Evolutionary conservation across 306 rosid genomes (phyloP).

Genomic region (Nissolia schottii): DNA sequence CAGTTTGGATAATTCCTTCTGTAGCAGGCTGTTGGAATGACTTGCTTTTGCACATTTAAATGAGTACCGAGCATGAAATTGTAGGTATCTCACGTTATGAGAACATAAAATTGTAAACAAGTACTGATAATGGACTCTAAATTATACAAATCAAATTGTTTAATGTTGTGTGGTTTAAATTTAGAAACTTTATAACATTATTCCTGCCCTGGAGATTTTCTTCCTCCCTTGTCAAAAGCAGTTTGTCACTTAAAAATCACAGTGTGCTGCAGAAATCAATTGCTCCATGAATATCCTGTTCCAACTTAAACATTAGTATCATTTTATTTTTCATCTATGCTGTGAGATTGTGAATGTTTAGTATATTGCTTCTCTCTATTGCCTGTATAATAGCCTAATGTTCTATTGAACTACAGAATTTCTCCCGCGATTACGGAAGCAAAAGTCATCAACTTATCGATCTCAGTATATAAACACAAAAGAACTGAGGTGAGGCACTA

Average conservation of each 20-base stretch:
- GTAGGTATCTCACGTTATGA: neutral
- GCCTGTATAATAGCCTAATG: neutral
- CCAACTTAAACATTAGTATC: neutral
- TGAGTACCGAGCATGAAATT: neutral
- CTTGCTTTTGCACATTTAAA: neutral
- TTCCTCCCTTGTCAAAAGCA: neutral
- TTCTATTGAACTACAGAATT: slow-evolving; percentile 41
- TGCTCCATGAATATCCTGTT: neutral
- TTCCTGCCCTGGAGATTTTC: neutral
- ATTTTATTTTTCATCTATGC: slow-evolving; percentile 9
- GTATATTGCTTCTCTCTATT: neutral
- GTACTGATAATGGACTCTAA: neutral
- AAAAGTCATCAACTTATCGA: slow-evolving; percentile 87
- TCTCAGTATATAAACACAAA: slow-evolving; percentile 77
- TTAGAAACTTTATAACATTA: neutral
- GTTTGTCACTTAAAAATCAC: neutral
- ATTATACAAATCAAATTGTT: neutral
- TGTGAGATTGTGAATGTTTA: neutral
- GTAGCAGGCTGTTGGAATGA: neutral
- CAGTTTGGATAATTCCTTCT: neutral
- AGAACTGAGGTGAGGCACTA: slow-evolving; percentile 70
- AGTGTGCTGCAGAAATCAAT: neutral
- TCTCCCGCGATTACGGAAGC: slow-evolving; percentile 70
- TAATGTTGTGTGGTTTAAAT: neutral
- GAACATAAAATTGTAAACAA: neutral